Percentiles rank a stretch among this genome's conserved stretches.
Evolutionary conservation across 352 stramenopile genomes (phyloP).

Genomic region (Aphanomyces cochlioides): DNA sequence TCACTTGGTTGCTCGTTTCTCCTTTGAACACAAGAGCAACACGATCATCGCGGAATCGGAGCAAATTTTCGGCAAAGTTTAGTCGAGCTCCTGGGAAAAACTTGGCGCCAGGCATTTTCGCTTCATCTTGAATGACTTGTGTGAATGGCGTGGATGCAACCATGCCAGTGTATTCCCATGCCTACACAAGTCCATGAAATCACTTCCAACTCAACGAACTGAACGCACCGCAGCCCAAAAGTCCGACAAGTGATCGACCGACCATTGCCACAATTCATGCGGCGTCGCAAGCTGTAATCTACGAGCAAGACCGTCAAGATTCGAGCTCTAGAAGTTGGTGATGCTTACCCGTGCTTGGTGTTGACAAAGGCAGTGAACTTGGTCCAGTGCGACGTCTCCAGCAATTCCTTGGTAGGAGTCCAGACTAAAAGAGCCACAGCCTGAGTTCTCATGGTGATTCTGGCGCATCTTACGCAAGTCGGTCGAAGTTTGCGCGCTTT

Average conservation of each 20-base stretch:
- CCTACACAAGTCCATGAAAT: background rate
- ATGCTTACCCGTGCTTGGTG: slow-evolving; percentile 42
- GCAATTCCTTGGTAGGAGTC: slow-evolving; percentile 44
- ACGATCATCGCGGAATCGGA: slow-evolving; percentile 67
- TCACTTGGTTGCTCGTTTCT: slow-evolving; percentile 59
- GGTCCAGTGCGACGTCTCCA: slow-evolving; percentile 61
- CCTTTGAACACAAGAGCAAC: slow-evolving; percentile 70
- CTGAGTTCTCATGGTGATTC: background rate
- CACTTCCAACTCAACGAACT: too few species aligned
- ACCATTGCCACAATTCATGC: slow-evolving; percentile 67
- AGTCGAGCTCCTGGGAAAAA: slow-evolving; percentile 64
- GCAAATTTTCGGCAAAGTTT: slow-evolving; percentile 75
- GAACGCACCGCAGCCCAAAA: slow-evolving; percentile 54
- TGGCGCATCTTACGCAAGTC: too few species aligned
- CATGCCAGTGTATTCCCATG: slow-evolving; percentile 70
- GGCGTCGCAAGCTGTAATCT: slow-evolving; percentile 45
- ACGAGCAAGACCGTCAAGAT: slow-evolving; percentile 1
- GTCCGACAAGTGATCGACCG: slow-evolving; percentile 54
- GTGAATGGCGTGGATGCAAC: slow-evolving; percentile 50
- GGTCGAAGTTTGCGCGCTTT: background rate
- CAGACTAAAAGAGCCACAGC: slow-evolving; percentile 45
- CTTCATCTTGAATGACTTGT: slow-evolving; percentile 51
- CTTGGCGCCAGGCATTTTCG: slow-evolving; percentile 68
- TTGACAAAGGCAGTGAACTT: slow-evolving; percentile 65
- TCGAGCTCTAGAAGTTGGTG: background rate